Conservation (phyloP, 1,139 yeast genomes). For the Blastobotrys petasosporus region DNA sequence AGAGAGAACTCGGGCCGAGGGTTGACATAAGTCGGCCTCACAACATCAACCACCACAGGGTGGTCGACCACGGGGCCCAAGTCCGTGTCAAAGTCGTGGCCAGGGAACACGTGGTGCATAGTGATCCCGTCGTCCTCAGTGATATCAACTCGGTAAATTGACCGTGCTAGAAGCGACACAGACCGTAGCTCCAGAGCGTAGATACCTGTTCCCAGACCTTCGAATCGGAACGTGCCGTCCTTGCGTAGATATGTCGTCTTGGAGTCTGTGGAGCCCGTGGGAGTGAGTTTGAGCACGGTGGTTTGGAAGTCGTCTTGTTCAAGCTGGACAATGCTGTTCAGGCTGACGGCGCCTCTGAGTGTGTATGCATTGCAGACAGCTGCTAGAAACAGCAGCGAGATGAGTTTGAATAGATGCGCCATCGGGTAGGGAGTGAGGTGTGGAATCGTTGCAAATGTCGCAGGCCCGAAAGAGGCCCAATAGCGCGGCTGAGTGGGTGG, state of each 20-base stretch:
- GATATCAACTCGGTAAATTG: slow-evolving; percentile 27
- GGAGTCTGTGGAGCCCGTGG: neutral
- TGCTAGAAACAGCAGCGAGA: neutral
- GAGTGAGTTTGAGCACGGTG: slow-evolving; percentile 6
- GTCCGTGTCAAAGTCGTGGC: slow-evolving; percentile 26
- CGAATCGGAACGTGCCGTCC: slow-evolving; percentile 25
- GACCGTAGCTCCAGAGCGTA: slow-evolving; percentile 21
- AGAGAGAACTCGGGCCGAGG: slow-evolving; percentile 32
- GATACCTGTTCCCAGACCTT: slow-evolving; percentile 26
- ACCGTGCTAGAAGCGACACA: slow-evolving; percentile 14
- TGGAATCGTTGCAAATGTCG: neutral
- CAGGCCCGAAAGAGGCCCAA: too few relatives aligned
- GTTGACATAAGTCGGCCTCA: slow-evolving; percentile 20
- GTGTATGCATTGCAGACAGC: slow-evolving; percentile 1
- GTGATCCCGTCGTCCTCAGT: slow-evolving; percentile 17
- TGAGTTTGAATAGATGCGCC: neutral
- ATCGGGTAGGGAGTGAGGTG: neutral
- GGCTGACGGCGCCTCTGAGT: slow-evolving; percentile 5
- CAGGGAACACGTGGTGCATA: slow-evolving; percentile 26
- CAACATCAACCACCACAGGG: slow-evolving; percentile 20
- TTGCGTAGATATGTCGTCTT: slow-evolving; percentile 1
- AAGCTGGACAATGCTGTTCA: neutral
- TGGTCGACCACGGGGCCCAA: slow-evolving; percentile 28
- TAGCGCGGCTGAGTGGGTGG: too few relatives aligned
- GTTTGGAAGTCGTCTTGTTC: slow-evolving; percentile 4